phyloP scores from a whole-genome alignment of 1,284 basidiomycete genomes.

The Puccinia coronata region DNA sequence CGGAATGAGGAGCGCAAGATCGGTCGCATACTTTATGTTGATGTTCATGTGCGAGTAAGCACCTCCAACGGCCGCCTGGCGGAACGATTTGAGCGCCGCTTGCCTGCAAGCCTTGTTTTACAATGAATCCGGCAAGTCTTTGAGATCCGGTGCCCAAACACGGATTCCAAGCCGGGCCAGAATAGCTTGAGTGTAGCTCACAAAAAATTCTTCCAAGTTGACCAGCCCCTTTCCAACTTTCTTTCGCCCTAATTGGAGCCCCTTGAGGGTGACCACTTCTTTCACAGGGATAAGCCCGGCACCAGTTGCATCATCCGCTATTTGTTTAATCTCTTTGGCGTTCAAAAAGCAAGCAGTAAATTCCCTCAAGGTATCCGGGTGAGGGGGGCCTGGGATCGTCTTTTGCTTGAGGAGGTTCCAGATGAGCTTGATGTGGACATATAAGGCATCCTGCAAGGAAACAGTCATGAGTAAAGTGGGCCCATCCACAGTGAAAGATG shows the following conservation, averaged over 20 bases:
- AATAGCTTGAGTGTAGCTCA: conserved; percentile 6
- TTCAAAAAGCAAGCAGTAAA: conserved; percentile 20
- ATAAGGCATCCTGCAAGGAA: conserved; percentile 30
- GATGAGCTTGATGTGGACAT: conserved; percentile 31
- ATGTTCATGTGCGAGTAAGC: conserved; percentile 43
- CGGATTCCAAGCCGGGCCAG: conserved; percentile 21
- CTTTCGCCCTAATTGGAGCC: neutral
- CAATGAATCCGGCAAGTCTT: neutral
- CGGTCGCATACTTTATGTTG: neutral
- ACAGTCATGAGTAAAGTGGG: too few species aligned
- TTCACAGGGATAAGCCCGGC: neutral
- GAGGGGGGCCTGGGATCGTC: conserved; percentile 2
- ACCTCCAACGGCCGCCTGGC: conserved; percentile 3
- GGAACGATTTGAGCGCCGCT: conserved; percentile 19
- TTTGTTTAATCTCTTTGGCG: neutral
- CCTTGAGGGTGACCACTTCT: conserved; percentile 11
- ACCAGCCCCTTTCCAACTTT: conserved; percentile 25
- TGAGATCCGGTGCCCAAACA: conserved; percentile 23
- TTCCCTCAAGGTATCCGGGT: neutral
- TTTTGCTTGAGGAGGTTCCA: conserved; percentile 17
- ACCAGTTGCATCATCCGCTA: neutral
- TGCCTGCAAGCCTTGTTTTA: conserved; percentile 29
- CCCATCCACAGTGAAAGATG: too few species aligned
- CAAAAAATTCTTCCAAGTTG: conserved; percentile 27
- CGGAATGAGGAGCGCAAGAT: neutral